Base-by-base conservation (phyloP, 1,284 basidiomycete genomes). In the Cutaneotrichosporon cyanovorans region DNA sequence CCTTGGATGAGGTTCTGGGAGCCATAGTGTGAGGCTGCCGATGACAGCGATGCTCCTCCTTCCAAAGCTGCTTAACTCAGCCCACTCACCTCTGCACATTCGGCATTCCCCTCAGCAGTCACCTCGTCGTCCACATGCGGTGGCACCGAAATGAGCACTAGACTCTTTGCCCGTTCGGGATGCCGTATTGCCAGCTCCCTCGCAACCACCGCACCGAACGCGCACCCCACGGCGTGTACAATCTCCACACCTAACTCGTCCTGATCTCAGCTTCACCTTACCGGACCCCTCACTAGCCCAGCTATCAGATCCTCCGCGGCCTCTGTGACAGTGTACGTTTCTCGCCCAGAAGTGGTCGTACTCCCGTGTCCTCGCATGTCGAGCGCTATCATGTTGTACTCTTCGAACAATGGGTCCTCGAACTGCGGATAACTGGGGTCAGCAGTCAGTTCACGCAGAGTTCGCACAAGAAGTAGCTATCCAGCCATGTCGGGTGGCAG, bases 341-440 rank as follows among this genome's bases (percentile, higher is more conserved):
- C 35, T 5, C 38, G 31, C 2, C 41, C 33, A 3, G 32, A 30
- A 5, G 50, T 51, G n/a, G 23, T 33, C 3, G 57, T 53, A 3
- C 46, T 41, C 3, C 60, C 60, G 41, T 60, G 60, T 1, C 55
- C 60, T 7, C 59, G 53, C 23, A 49, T 30, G 43, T 62, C 60
- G 28, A 62, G 52, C 1, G 55, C 43, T 15, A 62, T 36, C 15
- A 60, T 49, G 45, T 62, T 62, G 51, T 53, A 59, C 11, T 55
- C 45, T 22, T 46, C 31, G 9, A 62, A 55, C 9, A 52, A 38
- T 5, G 58, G 50, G 49, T 62, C 60, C 15, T 62, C 58, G 16
- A 46, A 56, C 42, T 62, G 60, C 0, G 60, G 60, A 43, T 62
- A 62, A 44, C 60, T 62, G 37, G n/a, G 23, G 46, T 58, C 31